phyloP scores from a whole-genome alignment of 1,284 basidiomycete genomes.

The Chondrostereum purpureum region DNA sequence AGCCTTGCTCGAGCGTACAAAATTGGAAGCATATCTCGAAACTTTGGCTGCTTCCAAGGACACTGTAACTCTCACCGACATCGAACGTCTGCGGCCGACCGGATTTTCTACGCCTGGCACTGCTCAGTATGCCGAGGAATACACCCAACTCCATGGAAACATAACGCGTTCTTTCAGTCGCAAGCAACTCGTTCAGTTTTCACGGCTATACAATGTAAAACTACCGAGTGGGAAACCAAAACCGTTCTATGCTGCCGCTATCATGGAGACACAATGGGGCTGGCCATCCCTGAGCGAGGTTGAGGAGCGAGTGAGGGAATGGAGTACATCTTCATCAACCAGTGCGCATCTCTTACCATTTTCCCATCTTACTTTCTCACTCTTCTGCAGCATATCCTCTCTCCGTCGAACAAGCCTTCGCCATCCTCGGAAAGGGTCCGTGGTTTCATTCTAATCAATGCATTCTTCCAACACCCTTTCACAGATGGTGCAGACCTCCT shows the following conservation, averaged over 20 bases:
- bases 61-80: slow-evolving; percentile 44
- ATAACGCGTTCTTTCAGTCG: slow-evolving; percentile 60
- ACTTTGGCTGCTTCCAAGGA: slow-evolving; percentile 37
- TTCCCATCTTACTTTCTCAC: slow-evolving; percentile 6
- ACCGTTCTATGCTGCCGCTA: slow-evolving; percentile 42
- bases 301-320: slow-evolving; percentile 42
- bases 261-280: slow-evolving; percentile 59
- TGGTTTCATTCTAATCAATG: slow-evolving; percentile 8
- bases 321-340: slow-evolving; percentile 42
- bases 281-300: slow-evolving; percentile 58
- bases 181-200: slow-evolving; percentile 51
- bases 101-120: slow-evolving; percentile 31
- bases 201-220: slow-evolving; percentile 38
- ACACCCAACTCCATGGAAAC: slow-evolving; percentile 40
- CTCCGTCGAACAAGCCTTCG: slow-evolving; percentile 53
- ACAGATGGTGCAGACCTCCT: slow-evolving; percentile 61
- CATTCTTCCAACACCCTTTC: slow-evolving; percentile 3
- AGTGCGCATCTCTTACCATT: slow-evolving; percentile 31
- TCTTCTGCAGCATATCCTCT: slow-evolving; percentile 46
- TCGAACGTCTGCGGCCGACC: slow-evolving; percentile 45
- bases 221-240: slow-evolving; percentile 28
- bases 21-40: slow-evolving; percentile 50
- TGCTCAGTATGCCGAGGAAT: slow-evolving; percentile 44
- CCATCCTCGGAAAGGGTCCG: slow-evolving; percentile 66
- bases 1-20: slow-evolving; percentile 32